Percentiles rank a stretch among this genome's conserved stretches.
Conservation (phyloP, 2,329 filamentous ascomycete genomes). For the Stachybotrys echinatus region DNA sequence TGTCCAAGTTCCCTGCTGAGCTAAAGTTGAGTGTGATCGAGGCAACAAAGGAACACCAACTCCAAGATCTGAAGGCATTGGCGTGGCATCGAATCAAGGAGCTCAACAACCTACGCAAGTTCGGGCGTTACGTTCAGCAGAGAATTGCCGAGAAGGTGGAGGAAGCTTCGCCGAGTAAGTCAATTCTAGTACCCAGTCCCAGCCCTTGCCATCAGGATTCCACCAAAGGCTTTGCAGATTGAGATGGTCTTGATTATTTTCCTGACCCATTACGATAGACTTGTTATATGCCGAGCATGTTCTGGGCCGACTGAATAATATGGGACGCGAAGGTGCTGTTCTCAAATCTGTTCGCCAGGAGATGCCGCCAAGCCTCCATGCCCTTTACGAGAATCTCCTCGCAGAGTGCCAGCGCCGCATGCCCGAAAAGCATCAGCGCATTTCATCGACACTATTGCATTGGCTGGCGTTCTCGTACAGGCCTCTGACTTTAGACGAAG, state of each 20-base stretch:
- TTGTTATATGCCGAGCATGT: conserved; percentile 31
- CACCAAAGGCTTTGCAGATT: too few relatives aligned
- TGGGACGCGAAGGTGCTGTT: conserved; percentile 25
- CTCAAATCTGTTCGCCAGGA: conserved; percentile 18
- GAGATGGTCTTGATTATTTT: neutral
- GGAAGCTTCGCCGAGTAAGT: conserved; percentile 24
- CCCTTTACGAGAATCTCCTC: conserved; percentile 18
- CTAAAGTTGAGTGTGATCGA: too few relatives aligned
- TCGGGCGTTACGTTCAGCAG: conserved; percentile 21
- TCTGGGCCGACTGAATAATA: conserved; percentile 18
- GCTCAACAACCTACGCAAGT: conserved; percentile 14
- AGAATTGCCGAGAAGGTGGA: conserved; percentile 21
- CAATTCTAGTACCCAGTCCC: neutral
- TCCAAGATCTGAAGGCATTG: conserved; percentile 18
- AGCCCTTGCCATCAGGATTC: too few relatives aligned
- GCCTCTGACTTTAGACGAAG: conserved; percentile 13
- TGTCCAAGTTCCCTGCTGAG: too few relatives aligned
- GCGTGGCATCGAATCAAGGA: conserved; percentile 19
- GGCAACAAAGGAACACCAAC: conserved; percentile 20
- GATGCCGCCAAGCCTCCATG: conserved; percentile 17
- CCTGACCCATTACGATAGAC: conserved; percentile 10
- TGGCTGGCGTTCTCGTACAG: conserved; percentile 20
- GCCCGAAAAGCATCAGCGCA: conserved; percentile 5
- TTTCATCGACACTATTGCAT: conserved; percentile 15
- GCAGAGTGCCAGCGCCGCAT: conserved; percentile 19